A percentile compares a stretch with the other conserved stretches of the same genome.
These are phyloP conservation scores for Ophiocordyceps robertsii DNA, from an alignment of 2,329 filamentous ascomycete species.

Conservation along the genomic window DNA sequence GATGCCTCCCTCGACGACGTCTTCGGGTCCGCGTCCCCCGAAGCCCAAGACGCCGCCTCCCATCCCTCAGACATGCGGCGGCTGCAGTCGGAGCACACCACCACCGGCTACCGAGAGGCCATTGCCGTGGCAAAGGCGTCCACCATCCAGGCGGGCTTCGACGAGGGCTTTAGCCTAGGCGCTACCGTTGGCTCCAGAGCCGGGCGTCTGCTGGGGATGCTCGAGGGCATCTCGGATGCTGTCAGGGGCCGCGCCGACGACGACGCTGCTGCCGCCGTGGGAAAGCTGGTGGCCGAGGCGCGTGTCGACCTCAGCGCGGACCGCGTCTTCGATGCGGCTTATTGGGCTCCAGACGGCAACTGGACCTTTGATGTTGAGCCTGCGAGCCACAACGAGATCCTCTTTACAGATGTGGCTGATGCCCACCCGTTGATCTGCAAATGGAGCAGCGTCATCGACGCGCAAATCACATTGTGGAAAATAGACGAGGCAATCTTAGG, in stretches of 20 bases:
- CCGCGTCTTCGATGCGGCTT: slow-evolving; percentile 50
- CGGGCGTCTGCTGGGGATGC: slow-evolving; percentile 61
- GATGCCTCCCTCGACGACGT: slow-evolving; percentile 19
- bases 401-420: slow-evolving; percentile 49
- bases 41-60: slow-evolving; percentile 3
- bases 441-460: slow-evolving; percentile 35
- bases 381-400: slow-evolving; percentile 25
- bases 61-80: slow-evolving; percentile 55
- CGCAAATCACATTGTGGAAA: slow-evolving; percentile 18
- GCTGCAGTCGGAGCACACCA: slow-evolving; percentile 64
- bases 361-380: slow-evolving; percentile 49
- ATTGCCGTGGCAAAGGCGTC: slow-evolving; percentile 61
- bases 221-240: slow-evolving; percentile 56
- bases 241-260: slow-evolving; percentile 16
- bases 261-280: slow-evolving; percentile 9
- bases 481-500: slow-evolving; percentile 19
- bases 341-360: slow-evolving; percentile 55
- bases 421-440: slow-evolving; percentile 53
- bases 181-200: slow-evolving; percentile 63
- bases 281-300: slow-evolving; percentile 33
- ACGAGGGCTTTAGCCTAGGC: slow-evolving; percentile 78
- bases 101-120: slow-evolving; percentile 83
- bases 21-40: slow-evolving; percentile 13
- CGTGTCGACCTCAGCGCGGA: slow-evolving; percentile 45
- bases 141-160: slow-evolving; percentile 77